Evolutionary conservation across 176 grass and related monocot species (phyloP), one percentile per base, ranked within the genome.

Genomic region (Rhipidocladum racemiflorum): DNA sequence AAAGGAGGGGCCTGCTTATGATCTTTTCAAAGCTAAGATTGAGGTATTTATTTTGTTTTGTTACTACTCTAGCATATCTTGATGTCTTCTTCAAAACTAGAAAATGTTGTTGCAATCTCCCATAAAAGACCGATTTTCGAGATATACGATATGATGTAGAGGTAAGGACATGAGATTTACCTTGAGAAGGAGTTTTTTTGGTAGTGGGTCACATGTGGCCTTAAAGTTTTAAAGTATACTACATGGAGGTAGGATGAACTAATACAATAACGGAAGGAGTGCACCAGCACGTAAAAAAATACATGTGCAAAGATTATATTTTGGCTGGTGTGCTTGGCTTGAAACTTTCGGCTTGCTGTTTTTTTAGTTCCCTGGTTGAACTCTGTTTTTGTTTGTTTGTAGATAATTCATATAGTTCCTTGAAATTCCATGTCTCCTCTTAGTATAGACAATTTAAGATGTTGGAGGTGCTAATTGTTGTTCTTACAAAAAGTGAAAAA

Each of bases 1-100:
- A 85, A 92, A 93, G 53, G 93, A 97, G 61, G 93, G 93, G 20
- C 90, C 95, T 84, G 92, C 92, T 53, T 91, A 94, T 77, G 95
- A 95, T 70, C 92, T 93, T 87, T 89, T 98, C 68, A 94, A 94
- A 74, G 74, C 90, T 24, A 98, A 98, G 88, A 75, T 98, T 70
- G 95, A 98, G 95, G 95, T 92, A 81, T 72, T 45, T 56, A 32
- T 67, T 74, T 88, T 70, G 1, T 51, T 39, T 79, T 75, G 8
- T 11, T 53, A 27, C 35, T 25, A 38, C 30, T 63, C 9, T 74
- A 57, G 44, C 38, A 51, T 85, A 23, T 29, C 4, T 74, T 80
- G 21, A 70, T 67, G 20, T 68, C 2, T 39, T 71, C 21, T 16
- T 23, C 54, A 43, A 35, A 72, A 61, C 28, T 44, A 55, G 7